Percentiles rank a stretch among this genome's conserved stretches.
Conservation (phyloP, 257 asterid species). For the Mentha longifolia region DNA sequence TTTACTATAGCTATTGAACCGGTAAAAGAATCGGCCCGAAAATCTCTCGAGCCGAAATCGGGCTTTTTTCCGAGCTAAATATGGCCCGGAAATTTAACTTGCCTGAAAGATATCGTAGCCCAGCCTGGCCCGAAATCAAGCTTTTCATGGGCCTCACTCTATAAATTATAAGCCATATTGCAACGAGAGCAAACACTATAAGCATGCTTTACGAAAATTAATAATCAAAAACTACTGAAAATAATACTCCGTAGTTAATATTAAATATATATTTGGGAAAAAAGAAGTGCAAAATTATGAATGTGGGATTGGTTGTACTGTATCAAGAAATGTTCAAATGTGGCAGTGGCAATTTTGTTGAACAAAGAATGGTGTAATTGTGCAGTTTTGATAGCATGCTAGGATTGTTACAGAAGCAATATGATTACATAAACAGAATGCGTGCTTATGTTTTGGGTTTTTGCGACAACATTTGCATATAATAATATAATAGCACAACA, state of each 20-base stretch:
- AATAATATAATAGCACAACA: not conserved
- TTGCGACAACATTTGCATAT: conserved; percentile 17
- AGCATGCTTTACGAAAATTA: conserved; percentile 24
- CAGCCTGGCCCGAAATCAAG: not conserved
- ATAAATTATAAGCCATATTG: not conserved
- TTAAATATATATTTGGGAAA: not conserved
- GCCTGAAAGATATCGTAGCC: no score
- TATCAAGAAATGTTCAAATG: conserved; percentile 3
- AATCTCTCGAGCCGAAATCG: no score
- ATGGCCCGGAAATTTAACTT: no score
- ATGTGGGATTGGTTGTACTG: not conserved
- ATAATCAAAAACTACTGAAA: not conserved
- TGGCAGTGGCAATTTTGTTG: conserved; percentile 13
- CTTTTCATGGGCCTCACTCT: not conserved
- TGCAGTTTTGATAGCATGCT: conserved; percentile 52
- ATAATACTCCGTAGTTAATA: not conserved
- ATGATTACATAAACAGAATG: conserved; percentile 29
- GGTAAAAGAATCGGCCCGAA: no score
- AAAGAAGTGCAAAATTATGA: not conserved
- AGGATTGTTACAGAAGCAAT: conserved; percentile 49
- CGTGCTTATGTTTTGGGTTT: conserved; percentile 27
- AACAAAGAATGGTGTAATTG: conserved; percentile 24
- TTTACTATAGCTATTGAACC: no score
- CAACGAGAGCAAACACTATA: not conserved
- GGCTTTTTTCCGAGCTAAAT: no score